These are phyloP conservation scores for Gynostemma pentaphyllum DNA, from an alignment of 306 rosid genomes.

Conservation along the genomic window DNA sequence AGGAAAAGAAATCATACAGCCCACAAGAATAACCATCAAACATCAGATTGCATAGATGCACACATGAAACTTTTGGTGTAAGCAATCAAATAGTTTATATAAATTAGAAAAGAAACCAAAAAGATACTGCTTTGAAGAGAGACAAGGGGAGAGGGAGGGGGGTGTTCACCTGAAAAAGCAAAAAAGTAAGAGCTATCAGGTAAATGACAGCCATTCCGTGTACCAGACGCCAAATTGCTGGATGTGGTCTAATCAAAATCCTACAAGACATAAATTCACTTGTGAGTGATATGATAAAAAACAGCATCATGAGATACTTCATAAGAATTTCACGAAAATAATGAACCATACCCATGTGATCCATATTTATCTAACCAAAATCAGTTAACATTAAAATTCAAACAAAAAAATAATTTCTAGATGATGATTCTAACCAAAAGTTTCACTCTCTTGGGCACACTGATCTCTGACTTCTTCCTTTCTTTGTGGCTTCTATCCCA, in stretches of 20 bases:
- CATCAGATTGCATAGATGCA: too few species aligned
- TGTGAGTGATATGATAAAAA: not conserved
- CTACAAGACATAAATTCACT: slow-evolving; percentile 29
- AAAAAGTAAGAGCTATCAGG: slow-evolving; percentile 85
- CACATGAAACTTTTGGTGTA: too few species aligned
- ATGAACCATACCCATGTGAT: not conserved
- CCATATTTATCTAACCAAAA: not conserved
- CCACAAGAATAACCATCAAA: too few species aligned
- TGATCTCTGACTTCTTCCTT: too few species aligned
- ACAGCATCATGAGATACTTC: not conserved
- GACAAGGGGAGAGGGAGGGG: too few species aligned
- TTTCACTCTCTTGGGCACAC: too few species aligned
- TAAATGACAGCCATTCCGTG: slow-evolving; percentile 98
- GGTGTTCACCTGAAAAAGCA: slow-evolving; percentile 77
- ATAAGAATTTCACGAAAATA: not conserved
- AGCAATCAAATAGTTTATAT: not conserved
- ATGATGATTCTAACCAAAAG: too few species aligned
- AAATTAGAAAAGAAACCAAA: not conserved
- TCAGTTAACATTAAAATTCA: not conserved
- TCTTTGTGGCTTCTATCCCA: too few species aligned
- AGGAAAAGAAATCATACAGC: not conserved
- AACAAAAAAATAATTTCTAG: too few species aligned
- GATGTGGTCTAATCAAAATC: slow-evolving; percentile 96
- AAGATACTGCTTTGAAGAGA: not conserved
- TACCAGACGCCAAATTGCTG: slow-evolving; percentile 97